Base-by-base conservation (phyloP, 129 eudicot species). In the Heracleum sosnowskyi region DNA sequence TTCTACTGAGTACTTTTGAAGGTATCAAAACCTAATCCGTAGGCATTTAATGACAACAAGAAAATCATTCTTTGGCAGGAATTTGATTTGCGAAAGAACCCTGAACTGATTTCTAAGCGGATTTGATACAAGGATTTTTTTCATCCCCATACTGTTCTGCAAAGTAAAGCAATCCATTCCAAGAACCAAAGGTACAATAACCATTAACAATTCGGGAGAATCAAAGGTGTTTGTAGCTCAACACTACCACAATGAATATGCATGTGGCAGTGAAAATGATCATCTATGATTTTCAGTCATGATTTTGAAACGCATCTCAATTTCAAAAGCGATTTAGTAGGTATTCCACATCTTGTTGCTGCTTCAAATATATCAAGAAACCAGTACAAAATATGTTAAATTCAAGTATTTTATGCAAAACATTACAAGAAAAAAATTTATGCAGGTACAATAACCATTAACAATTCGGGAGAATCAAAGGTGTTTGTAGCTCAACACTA, bases 131-230 rank as follows among this genome's bases (percentile, higher is more conserved):
- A 60, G 1, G 33, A 60, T 60, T 60, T 60, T 60, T n/a, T 26
- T 60, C 68, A 6, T 60, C 68, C 1, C 16, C 10, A 34, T 26
- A 60, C 33, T 60, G 26, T 60, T 60, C 68, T n/a, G 68, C 68
- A 60, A 60, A 60, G 68, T 60, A 60, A 60, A 60, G 68, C 68
- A 60, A 10, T 9, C 68, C 68, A 60, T 60, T n/a, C 33, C 68
- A 60, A 60, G 68, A 60, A 60, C 68, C 68, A 26, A 60, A 60
- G 15, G 68, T 22, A 60, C 68, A 60, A 26, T 9, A 60, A 60
- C 68, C 68, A 60, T 60, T 60, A 9, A 60, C 17, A 11, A n/a
- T 60, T n/a, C 0, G 68, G 68, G 68, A 60, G 33, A 60, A 60
- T n/a, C 68, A 60, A 3, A 60, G 68, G 34, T 60, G 17, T 60